Percentiles rank a stretch among this genome's conserved stretches.
These are phyloP conservation scores for Kalaharituber pfeilii DNA, from an alignment of 2,329 filamentous ascomycete species.

Conservation along the genomic window DNA sequence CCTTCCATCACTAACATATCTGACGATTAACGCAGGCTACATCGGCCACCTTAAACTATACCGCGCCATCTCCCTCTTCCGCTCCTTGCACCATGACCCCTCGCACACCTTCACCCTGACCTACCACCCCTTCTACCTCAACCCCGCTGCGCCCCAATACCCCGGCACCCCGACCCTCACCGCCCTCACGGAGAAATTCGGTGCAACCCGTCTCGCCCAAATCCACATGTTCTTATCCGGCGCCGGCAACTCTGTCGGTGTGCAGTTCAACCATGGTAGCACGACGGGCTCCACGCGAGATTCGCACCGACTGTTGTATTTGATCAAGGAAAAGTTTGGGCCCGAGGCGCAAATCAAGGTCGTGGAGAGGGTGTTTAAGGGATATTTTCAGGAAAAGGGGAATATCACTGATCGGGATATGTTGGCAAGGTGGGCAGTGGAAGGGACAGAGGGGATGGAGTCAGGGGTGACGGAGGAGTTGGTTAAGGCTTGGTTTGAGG, in stretches of 20 bases:
- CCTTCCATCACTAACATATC: background rate
- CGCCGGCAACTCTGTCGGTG: constrained; percentile 47
- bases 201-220: constrained; percentile 40
- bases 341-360: constrained; percentile 38
- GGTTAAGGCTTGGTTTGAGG: constrained; percentile 36
- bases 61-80: constrained; percentile 50
- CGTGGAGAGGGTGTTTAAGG: constrained; percentile 44
- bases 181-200: constrained; percentile 47
- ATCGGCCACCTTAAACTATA: constrained; percentile 61
- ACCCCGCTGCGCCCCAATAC: constrained; percentile 41
- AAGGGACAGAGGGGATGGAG: constrained; percentile 24
- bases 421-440: background rate
- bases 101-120: constrained; percentile 53
- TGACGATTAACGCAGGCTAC: constrained; percentile 35
- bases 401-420: constrained; percentile 40
- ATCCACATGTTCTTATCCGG: constrained; percentile 41
- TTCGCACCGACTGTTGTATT: constrained; percentile 58
- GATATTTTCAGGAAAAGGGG: constrained; percentile 47
- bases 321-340: constrained; percentile 36
- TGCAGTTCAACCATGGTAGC: constrained; percentile 55
- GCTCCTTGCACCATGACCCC: constrained; percentile 40
- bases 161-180: constrained; percentile 36
- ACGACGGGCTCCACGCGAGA: constrained; percentile 57
- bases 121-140: constrained; percentile 69
- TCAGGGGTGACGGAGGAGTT: constrained; percentile 38